Evolutionary conservation across 495 filamentous ascomycete genomes (phyloP).

Genomic region (Aspergillus funiculosus): DNA sequence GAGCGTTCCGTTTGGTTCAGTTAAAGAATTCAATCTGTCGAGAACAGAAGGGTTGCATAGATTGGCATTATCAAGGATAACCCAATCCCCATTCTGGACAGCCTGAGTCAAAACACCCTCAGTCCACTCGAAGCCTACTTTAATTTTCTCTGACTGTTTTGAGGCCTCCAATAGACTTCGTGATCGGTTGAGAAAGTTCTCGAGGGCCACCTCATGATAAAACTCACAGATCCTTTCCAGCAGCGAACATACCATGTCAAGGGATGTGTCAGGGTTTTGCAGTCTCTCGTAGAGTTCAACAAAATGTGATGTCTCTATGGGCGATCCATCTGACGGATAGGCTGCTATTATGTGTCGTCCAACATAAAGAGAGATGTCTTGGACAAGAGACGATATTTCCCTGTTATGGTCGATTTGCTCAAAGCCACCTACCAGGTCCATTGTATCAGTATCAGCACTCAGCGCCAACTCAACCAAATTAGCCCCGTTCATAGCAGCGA

Average conservation of each 20-base stretch:
- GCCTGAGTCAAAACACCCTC: slow-evolving; percentile 88
- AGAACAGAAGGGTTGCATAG: slow-evolving; percentile 91
- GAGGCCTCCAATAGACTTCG: slow-evolving; percentile 39
- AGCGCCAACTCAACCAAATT: slow-evolving; percentile 71
- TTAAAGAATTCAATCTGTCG: slow-evolving; percentile 87
- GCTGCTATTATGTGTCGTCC: slow-evolving; percentile 46
- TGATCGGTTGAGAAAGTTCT: slow-evolving; percentile 29
- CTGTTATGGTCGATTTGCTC: slow-evolving; percentile 84
- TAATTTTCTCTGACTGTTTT: slow-evolving; percentile 47
- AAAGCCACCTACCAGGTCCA: slow-evolving; percentile 94
- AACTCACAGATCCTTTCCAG: slow-evolving; percentile 29
- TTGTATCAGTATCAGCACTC: slow-evolving; percentile 90
- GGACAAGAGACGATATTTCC: slow-evolving; percentile 50
- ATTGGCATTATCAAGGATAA: slow-evolving; percentile 95
- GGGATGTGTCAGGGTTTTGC: slow-evolving; percentile 26
- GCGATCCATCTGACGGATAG: slow-evolving; percentile 36
- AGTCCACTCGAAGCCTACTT: slow-evolving; percentile 89
- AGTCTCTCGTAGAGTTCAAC: slow-evolving; percentile 35
- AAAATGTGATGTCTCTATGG: slow-evolving; percentile 30
- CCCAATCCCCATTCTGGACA: slow-evolving; percentile 79
- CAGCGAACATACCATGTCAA: slow-evolving; percentile 31
- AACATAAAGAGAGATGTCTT: slow-evolving; percentile 50
- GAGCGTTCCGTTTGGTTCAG: slow-evolving; percentile 82
- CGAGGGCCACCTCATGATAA: slow-evolving; percentile 28
- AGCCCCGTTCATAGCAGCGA: slow-evolving; percentile 72